These are phyloP conservation scores for Kurtzmaniella fragi DNA, from an alignment of 805 yeast genomes.

Conservation along the genomic window DNA sequence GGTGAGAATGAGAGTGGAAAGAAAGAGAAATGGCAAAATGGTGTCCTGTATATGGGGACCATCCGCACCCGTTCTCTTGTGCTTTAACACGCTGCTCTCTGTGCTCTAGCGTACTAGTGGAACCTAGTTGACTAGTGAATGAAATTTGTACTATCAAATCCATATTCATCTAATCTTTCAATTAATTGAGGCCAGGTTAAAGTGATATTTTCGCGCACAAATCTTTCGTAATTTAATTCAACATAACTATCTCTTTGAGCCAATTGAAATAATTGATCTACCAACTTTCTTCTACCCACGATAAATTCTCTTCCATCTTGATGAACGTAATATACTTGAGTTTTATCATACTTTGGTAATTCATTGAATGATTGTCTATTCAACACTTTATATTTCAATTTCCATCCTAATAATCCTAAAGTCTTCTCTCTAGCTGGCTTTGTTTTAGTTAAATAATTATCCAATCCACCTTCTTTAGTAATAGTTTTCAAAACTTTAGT, in stretches of 20 bases:
- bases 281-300: slow-evolving; percentile 62
- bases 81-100: too few relatives aligned
- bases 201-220: slow-evolving; percentile 40
- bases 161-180: slow-evolving; percentile 40
- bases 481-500: slow-evolving; percentile 82
- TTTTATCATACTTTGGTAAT: slow-evolving; percentile 34
- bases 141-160: slow-evolving; percentile 32
- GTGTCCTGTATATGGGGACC: too few relatives aligned
- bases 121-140: slow-evolving; percentile 17
- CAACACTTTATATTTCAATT: slow-evolving; percentile 71
- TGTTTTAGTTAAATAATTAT: slow-evolving; percentile 80
- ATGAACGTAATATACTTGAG: slow-evolving; percentile 48
- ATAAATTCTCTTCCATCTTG: slow-evolving; percentile 42
- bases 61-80: too few relatives aligned
- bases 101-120: too few relatives aligned
- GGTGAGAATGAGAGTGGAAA: too few relatives aligned
- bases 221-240: slow-evolving; percentile 41
- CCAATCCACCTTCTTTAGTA: slow-evolving; percentile 92
- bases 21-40: too few relatives aligned
- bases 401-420: slow-evolving; percentile 91
- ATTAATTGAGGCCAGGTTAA: slow-evolving; percentile 46
- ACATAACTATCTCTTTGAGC: slow-evolving; percentile 43
- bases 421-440: slow-evolving; percentile 88
- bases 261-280: slow-evolving; percentile 48
- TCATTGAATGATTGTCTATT: slow-evolving; percentile 34